These are phyloP conservation scores for Tetrapisispora phaffii DNA, from an alignment of 805 yeast species.

Conservation along the genomic window DNA sequence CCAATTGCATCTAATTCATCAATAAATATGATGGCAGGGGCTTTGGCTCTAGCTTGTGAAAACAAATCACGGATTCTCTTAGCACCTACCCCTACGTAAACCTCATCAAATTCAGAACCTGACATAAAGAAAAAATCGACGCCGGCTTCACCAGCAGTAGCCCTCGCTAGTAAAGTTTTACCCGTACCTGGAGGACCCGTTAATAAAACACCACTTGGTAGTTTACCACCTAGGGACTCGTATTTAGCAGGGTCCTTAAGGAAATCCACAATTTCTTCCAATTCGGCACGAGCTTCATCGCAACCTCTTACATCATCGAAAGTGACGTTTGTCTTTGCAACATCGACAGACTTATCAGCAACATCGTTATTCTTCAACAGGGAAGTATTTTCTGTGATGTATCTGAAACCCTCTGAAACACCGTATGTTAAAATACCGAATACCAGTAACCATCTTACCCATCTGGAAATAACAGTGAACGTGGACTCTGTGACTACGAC, in stretches of 20 bases:
- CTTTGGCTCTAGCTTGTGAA: conserved; percentile 83
- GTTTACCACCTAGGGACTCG: conserved; percentile 93
- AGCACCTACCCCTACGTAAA: conserved; percentile 98
- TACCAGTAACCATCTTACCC: conserved; percentile 84
- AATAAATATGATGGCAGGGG: conserved; percentile 94
- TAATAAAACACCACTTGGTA: conserved; percentile 91
- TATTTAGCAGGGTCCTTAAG: conserved; percentile 92
- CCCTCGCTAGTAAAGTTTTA: conserved; percentile 90
- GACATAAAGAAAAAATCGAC: conserved; percentile 98
- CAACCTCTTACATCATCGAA: conserved; percentile 94
- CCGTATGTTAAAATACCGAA: conserved; percentile 74
- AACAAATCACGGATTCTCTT: conserved; percentile 92
- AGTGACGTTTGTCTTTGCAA: conserved; percentile 72
- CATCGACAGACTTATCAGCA: conserved; percentile 72
- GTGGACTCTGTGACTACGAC: conserved; percentile 87
- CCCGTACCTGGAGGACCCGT: conserved; percentile 99
- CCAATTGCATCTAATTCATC: conserved; percentile 99
- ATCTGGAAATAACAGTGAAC: conserved; percentile 64
- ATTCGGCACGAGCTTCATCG: conserved; percentile 95
- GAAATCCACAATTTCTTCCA: conserved; percentile 96
- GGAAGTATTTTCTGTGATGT: conserved; percentile 67
- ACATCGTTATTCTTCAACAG: conserved; percentile 58
- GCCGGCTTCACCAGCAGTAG: conserved; percentile 98
- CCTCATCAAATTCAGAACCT: conserved; percentile 95
- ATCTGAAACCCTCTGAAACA: conserved; percentile 65